phyloP scores from a whole-genome alignment of 2,329 filamentous ascomycete species.

The Colletotrichum kahawae region DNA sequence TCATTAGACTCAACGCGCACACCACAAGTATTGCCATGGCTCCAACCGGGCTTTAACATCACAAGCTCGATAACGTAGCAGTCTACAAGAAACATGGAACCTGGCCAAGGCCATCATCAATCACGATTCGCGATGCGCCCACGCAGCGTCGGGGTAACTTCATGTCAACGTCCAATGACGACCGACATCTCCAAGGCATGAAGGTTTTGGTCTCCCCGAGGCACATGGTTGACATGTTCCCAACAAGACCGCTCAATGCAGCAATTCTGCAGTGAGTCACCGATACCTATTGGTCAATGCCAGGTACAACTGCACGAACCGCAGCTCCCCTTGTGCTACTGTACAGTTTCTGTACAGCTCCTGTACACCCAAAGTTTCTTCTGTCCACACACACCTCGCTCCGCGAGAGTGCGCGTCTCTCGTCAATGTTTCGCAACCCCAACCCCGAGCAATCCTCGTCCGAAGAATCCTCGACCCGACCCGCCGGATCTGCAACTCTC shows the following conservation, averaged over 20 bases:
- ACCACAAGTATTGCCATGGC: not conserved
- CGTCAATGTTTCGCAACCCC: constrained; percentile 3
- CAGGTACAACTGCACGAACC: not conserved
- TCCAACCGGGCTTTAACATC: not conserved
- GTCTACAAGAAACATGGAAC: not conserved
- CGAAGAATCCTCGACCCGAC: constrained; percentile 25
- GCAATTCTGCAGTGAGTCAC: not conserved
- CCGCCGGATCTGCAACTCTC: constrained; percentile 24
- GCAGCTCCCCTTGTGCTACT: not conserved
- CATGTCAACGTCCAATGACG: not conserved
- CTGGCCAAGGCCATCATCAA: not conserved
- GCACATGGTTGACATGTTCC: not conserved
- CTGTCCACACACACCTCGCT: not conserved
- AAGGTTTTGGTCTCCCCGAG: not conserved
- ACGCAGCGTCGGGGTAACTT: not conserved
- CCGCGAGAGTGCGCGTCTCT: not conserved
- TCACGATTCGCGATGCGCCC: not conserved
- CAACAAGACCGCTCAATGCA: not conserved
- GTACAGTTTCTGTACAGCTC: not conserved
- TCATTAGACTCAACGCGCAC: not conserved
- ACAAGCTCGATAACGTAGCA: not conserved
- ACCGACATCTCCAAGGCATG: not conserved
- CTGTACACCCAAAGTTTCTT: not conserved
- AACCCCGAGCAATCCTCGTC: constrained; percentile 16
- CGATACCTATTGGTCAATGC: not conserved